Percentiles rank a stretch among this genome's conserved stretches.
These are phyloP conservation scores for Phyllostachys edulis DNA, from an alignment of 176 grass and related monocot genomes.

Conservation along the genomic window DNA sequence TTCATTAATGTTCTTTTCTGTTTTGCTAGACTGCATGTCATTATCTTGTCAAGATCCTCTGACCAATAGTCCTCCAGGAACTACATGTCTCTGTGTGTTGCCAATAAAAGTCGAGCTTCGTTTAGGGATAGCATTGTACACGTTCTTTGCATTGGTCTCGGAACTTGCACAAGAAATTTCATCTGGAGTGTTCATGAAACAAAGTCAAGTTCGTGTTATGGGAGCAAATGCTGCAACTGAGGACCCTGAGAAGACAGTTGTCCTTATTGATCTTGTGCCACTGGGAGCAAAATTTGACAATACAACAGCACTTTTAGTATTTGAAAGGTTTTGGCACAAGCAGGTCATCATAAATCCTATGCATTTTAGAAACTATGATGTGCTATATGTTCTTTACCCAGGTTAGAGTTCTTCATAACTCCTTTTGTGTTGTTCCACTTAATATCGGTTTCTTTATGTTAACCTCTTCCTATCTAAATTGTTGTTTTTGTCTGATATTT, in stretches of 20 bases:
- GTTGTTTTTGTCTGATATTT: not conserved
- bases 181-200: conserved; percentile 74
- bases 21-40: conserved; percentile 66
- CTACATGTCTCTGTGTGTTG: conserved; percentile 67
- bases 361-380: conserved; percentile 67
- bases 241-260: conserved; percentile 71
- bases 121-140: conserved; percentile 71
- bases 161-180: conserved; percentile 83
- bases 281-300: conserved; percentile 61
- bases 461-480: conserved; percentile 25
- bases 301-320: conserved; percentile 52
- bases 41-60: conserved; percentile 62
- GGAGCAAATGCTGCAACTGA: conserved; percentile 85
- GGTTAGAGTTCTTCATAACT: conserved; percentile 44
- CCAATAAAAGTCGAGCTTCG: conserved; percentile 88
- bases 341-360: conserved; percentile 67
- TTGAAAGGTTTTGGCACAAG: conserved; percentile 84
- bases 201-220: conserved; percentile 91
- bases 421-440: conserved; percentile 14
- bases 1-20: conserved; percentile 23
- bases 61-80: conserved; percentile 82
- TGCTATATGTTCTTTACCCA: conserved; percentile 77
- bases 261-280: conserved; percentile 84
- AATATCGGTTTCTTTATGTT: conserved; percentile 22
- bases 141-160: conserved; percentile 81